Evolutionary conservation across 345 rosid genomes (phyloP), one percentile per base, ranked within the genome.

Genomic region (Populus davidiana): DNA sequence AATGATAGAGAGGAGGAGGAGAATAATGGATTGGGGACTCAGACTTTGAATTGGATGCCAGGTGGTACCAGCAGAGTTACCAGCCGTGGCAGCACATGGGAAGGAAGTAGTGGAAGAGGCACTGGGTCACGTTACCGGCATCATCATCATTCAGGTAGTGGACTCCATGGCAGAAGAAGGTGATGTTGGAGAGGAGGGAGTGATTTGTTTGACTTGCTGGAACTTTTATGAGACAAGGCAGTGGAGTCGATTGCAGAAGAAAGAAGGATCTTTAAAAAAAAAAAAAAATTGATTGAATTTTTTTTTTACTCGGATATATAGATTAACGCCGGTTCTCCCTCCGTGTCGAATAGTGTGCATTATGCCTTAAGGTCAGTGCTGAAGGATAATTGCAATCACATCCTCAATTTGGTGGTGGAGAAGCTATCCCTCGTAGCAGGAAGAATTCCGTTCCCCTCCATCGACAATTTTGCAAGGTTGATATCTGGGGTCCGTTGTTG

Each of bases 1-100:
- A 93, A 93, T 73, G 99, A 96, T 73, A 87, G 99, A 71, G 98
- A 91, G 79, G 99, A 96, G 86, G 99, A 93, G 84, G 97, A 90
- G 84, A 91, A 81, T 69, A 89, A 90, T 47, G 98, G 95, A 43
- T 73, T 90, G 63, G 97, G 98, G 33, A 77, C 87, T 39, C 98
- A 93, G 79, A 80, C 84, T 25, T 72, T 84, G 77, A 92, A 92
- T 79, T 93, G 98, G 98, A 84, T 80, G 65, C 92, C 87, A 29
- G 88, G 90, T 75, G 87, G 90, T 65, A 87, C 88, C 76, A 74
- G 87, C 81, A 89, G 90, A 83, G 85, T 82, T 69, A 49, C 76
- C 12, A 27, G 85, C 79, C 89, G 92, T 11, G 71, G 91, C 54
- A 76, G 85, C 81, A 67, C 77, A 20, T 85, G 90, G 85, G 96